Evolutionary conservation across 2,329 filamentous ascomycete species (phyloP).

Genomic region (Cercospora janseana): DNA sequence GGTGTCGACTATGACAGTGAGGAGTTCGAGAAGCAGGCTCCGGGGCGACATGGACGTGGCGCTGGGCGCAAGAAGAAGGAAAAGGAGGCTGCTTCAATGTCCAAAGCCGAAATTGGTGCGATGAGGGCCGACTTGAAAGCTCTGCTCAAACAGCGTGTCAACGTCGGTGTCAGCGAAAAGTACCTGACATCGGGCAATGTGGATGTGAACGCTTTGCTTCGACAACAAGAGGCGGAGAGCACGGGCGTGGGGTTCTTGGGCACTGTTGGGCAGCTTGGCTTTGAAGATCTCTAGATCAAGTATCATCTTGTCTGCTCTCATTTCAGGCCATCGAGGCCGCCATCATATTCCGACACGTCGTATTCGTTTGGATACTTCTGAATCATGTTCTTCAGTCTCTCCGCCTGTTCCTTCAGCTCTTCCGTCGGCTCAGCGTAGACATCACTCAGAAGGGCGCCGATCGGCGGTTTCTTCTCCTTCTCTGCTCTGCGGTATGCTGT

Average conservation of each 20-base stretch:
- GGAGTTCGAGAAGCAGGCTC: conserved; percentile 66
- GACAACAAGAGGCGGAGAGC: conserved; percentile 46
- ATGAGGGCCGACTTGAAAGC: conserved; percentile 70
- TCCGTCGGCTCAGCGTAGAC: conserved; percentile 86
- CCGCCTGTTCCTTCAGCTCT: conserved; percentile 73
- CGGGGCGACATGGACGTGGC: conserved; percentile 61
- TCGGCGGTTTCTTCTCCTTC: conserved; percentile 72
- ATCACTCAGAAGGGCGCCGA: conserved; percentile 76
- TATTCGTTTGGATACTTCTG: conserved; percentile 91
- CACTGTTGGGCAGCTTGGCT: conserved; percentile 48
- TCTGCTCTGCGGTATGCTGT: conserved; percentile 82
- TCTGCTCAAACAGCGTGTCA: conserved; percentile 70
- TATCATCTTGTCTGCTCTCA: conserved; percentile 22
- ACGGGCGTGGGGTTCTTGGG: conserved; percentile 67
- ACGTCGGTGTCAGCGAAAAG: conserved; percentile 80
- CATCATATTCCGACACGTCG: conserved; percentile 73
- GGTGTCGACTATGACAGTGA: conserved; percentile 93
- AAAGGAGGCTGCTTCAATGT: conserved; percentile 63
- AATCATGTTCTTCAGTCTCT: conserved; percentile 71
- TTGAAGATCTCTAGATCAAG: conserved; percentile 34
- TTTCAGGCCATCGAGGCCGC: conserved; percentile 63
- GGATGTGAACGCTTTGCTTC: conserved; percentile 71
- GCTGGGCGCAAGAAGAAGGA: conserved; percentile 72
- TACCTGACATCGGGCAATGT: conserved; percentile 83
- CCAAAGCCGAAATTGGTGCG: conserved; percentile 69